phyloP scores from a whole-genome alignment of 2,329 filamentous ascomycete species.

The Ceratocystis diversiconidia region DNA sequence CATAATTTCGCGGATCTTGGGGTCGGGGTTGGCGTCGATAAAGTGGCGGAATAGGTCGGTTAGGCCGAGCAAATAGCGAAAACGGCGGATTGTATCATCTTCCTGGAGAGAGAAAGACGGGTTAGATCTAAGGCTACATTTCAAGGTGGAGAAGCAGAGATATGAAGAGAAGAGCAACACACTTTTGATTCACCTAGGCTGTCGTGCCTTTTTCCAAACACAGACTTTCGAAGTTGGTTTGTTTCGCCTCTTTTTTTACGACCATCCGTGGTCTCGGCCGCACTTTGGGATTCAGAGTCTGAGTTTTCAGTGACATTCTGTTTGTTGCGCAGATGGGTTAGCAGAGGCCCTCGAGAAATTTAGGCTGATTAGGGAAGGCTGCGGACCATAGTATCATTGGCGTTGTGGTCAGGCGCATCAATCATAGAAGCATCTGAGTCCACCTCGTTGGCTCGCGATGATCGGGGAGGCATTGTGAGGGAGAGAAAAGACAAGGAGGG shows the following conservation, averaged over 20 bases:
- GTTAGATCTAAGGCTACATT: neutral
- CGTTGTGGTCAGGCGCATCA: constrained; percentile 38
- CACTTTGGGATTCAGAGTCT: constrained; percentile 69
- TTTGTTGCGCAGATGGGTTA: neutral
- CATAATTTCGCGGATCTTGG: constrained; percentile 87
- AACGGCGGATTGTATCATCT: constrained; percentile 86
- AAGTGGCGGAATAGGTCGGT: constrained; percentile 98
- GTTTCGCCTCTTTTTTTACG: constrained; percentile 77
- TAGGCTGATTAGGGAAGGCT: no score
- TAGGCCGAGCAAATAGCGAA: constrained; percentile 84
- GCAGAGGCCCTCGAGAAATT: neutral
- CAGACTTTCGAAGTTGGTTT: constrained; percentile 76
- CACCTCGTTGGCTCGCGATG: constrained; percentile 37
- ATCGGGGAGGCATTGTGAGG: constrained; percentile 39
- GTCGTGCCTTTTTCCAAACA: constrained; percentile 91
- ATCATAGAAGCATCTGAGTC: constrained; percentile 51
- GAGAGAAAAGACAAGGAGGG: neutral
- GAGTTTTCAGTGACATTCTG: constrained; percentile 51
- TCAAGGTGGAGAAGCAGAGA: constrained; percentile 9
- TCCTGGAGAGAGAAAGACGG: constrained; percentile 41
- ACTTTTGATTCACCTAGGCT: constrained; percentile 86
- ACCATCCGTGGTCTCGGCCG: constrained; percentile 58
- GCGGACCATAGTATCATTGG: constrained; percentile 19
- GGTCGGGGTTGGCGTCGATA: constrained; percentile 93
- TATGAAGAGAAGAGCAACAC: constrained; percentile 21